A percentile compares a stretch with the other conserved stretches of the same genome.
Conservation (phyloP, 1,284 basidiomycete genomes). For the Coniferiporia weirii region DNA sequence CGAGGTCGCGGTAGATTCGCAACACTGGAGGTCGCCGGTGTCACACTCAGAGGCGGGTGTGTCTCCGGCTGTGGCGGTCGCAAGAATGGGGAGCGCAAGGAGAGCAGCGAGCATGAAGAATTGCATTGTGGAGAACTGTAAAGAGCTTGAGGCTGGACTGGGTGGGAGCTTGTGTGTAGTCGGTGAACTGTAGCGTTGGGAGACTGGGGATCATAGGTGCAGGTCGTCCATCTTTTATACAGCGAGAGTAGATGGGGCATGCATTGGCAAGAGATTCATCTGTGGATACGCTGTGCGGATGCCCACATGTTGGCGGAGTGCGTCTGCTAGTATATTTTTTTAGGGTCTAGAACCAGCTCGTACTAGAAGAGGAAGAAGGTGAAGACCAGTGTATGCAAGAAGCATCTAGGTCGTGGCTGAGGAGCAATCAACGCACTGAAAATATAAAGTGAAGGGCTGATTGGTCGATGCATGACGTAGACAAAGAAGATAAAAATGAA, state of each 20-base stretch:
- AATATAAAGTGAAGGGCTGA: too few species aligned
- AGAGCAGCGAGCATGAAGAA: slow-evolving; percentile 3
- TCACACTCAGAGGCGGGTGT: slow-evolving; percentile 20
- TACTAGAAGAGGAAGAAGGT: neutral
- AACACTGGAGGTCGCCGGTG: slow-evolving; percentile 15
- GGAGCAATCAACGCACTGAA: too few species aligned
- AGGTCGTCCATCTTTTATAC: neutral
- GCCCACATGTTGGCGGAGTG: neutral
- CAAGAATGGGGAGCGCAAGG: slow-evolving; percentile 14
- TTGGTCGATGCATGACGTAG: too few species aligned
- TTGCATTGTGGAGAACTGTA: neutral
- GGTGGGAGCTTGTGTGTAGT: neutral
- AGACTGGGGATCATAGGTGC: neutral
- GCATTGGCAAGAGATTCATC: neutral
- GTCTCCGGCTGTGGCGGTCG: slow-evolving; percentile 11
- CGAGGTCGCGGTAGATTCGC: slow-evolving; percentile 4
- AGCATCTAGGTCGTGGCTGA: too few species aligned
- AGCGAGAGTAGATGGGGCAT: neutral
- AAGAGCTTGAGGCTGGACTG: neutral
- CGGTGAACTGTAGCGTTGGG: neutral
- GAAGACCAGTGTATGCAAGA: too few species aligned
- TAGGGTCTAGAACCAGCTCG: neutral
- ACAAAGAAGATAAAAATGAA: too few species aligned
- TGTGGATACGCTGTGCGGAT: neutral
- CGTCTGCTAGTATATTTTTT: neutral